Conservation (phyloP, 139 green algal genomes). For the Volvox reticuliferus region DNA sequence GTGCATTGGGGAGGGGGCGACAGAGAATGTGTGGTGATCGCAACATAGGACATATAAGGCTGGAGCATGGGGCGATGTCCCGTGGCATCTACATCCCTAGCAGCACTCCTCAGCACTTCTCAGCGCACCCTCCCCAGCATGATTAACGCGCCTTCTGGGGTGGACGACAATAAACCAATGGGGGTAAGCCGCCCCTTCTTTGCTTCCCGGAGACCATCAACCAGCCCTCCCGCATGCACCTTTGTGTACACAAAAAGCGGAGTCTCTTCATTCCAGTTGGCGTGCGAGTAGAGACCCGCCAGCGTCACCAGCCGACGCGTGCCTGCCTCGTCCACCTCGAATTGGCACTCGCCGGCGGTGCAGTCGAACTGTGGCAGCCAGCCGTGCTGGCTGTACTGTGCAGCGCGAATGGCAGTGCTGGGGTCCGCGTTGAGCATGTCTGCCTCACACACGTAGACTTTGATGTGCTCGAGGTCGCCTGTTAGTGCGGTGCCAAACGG, state of each 20-base stretch:
- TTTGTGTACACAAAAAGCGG: conserved; percentile 41
- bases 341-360: conserved; percentile 8
- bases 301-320: background rate
- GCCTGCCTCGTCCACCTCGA: background rate
- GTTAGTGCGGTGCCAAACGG: background rate
- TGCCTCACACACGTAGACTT: conserved; percentile 40
- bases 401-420: background rate
- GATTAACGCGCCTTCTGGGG: no score
- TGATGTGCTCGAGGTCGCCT: conserved; percentile 45
- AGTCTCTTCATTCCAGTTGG: background rate
- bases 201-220: no score
- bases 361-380: conserved; percentile 42
- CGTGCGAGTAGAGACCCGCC: background rate
- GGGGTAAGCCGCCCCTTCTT: no score
- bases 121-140: no score
- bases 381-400: conserved; percentile 50
- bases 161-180: no score
- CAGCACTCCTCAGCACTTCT: no score
- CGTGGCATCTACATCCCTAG: no score
- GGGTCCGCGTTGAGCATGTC: conserved; percentile 13
- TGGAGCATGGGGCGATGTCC: no score
- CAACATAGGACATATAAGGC: no score
- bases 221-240: background rate
- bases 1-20: no score
- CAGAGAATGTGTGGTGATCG: no score